Percentiles rank a stretch among this genome's conserved stretches.
These are phyloP conservation scores for Macroventuria anomochaeta DNA, from an alignment of 2,329 filamentous ascomycete genomes.

Conservation along the genomic window DNA sequence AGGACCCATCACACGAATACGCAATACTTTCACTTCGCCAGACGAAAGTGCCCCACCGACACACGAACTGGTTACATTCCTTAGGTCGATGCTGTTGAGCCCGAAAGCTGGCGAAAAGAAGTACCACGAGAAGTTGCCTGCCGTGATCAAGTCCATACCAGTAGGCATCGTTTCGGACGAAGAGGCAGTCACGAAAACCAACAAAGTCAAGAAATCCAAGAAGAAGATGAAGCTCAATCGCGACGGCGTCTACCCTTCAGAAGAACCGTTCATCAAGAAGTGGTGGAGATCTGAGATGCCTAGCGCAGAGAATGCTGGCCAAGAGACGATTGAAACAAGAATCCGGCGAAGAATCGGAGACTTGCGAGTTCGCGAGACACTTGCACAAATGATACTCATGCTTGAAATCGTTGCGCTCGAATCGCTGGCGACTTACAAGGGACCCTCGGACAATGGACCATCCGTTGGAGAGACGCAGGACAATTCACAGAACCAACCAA, in stretches of 20 bases:
- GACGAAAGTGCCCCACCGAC: slow-evolving; percentile 67
- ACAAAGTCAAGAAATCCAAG: slow-evolving; percentile 48
- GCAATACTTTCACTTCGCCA: slow-evolving; percentile 71
- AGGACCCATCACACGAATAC: slow-evolving; percentile 76
- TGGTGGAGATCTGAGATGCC: slow-evolving; percentile 69
- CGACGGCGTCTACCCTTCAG: slow-evolving; percentile 70
- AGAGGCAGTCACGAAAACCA: slow-evolving; percentile 36
- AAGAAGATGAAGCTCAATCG: slow-evolving; percentile 66
- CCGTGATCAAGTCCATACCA: slow-evolving; percentile 65
- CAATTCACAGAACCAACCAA: slow-evolving; percentile 33
- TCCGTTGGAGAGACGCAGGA: slow-evolving; percentile 25
- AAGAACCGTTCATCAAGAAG: slow-evolving; percentile 67
- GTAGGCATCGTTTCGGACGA: slow-evolving; percentile 54
- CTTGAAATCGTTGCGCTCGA: slow-evolving; percentile 78
- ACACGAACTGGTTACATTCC: slow-evolving; percentile 68
- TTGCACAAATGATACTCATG: slow-evolving; percentile 80
- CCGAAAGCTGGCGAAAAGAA: slow-evolving; percentile 78
- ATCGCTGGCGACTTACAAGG: slow-evolving; percentile 48
- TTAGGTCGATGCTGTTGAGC: slow-evolving; percentile 72
- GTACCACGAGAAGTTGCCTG: slow-evolving; percentile 73
- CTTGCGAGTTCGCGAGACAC: slow-evolving; percentile 76
- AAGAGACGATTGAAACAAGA: slow-evolving; percentile 55
- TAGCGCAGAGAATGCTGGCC: slow-evolving; percentile 42
- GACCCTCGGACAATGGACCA: slow-evolving; percentile 29
- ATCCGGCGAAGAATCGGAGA: slow-evolving; percentile 69